Conservation (phyloP, 805 yeast genomes). For the Teunomyces lycoperdinae region DNA sequence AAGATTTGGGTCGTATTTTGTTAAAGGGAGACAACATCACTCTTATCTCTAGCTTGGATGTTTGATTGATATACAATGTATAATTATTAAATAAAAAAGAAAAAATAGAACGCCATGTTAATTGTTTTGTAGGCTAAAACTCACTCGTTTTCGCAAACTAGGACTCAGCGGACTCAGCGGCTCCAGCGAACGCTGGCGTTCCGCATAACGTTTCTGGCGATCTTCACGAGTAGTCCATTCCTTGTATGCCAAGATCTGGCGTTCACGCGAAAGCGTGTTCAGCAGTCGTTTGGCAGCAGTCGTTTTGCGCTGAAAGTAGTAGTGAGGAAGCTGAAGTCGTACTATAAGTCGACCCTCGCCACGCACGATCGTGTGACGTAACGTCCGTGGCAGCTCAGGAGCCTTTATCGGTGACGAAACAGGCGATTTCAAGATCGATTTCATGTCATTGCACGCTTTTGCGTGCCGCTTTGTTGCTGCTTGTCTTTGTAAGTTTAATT, state of each 20-base stretch:
- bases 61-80: constrained; percentile 10
- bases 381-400: neutral
- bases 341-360: neutral
- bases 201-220: constrained; percentile 20
- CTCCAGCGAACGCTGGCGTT: constrained; percentile 8
- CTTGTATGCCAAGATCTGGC: constrained; percentile 27
- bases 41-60: constrained; percentile 49
- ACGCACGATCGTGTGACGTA: neutral
- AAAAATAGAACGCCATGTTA: too few relatives aligned
- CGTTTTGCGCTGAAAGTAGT: neutral
- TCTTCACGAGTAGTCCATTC: constrained; percentile 22
- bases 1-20: constrained; percentile 68
- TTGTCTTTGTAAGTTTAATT: too few relatives aligned
- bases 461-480: too few relatives aligned
- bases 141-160: constrained; percentile 1
- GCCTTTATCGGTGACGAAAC: constrained; percentile 1
- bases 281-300: neutral
- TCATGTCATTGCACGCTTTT: neutral
- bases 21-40: constrained; percentile 95
- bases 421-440: constrained; percentile 3
- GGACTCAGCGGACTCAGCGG: neutral
- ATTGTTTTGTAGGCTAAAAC: neutral
- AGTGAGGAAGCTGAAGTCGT: neutral
- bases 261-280: constrained; percentile 12
- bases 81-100: neutral